Base-by-base conservation (phyloP, 2,329 filamentous ascomycete genomes). In the Lasiodiplodia citricola region DNA sequence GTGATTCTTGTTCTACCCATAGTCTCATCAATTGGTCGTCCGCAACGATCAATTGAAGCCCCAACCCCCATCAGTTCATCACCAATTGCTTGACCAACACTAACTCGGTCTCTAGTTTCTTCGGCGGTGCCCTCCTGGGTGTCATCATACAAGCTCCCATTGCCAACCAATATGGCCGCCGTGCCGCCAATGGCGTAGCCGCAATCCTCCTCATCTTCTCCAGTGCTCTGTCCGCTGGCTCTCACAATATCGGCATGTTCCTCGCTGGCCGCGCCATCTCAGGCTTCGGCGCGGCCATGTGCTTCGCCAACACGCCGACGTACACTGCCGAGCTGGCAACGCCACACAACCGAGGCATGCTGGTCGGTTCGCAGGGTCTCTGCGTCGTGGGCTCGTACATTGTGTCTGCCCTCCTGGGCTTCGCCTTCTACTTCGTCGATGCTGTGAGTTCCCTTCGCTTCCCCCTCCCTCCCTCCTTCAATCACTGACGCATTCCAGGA, bases 331-430 rank as follows among this genome's bases (percentile, higher is more conserved):
- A 70, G 57, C 60, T 70, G 14, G 51, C 68, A 4, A 65, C 68
- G 23, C 63, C 68, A 28, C 68, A 69, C 54, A 60, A 54, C 16
- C 38, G 68, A 23, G 68, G 68, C 18, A 60, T 66, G 68, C 68
- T 69, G 7, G 62, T 67, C 47, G 68, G 68, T 10, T 56, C 41
- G 69, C 90, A 93, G 70, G 87, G 91, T 14, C 81, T 96, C 28
- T 92, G 94, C 73, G 89, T 96, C 69, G 91, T 96, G 5, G 86
- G 94, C 37, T 93, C 93, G 1, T 96, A 96, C 77, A 77, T 94
- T 5, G 82, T 92, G 8, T 93, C 93, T 2, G 95, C 91, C 89
- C 79, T 84, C 0, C 88, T 95, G 54, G 85, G 88, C n/a, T 31
- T 68, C 11, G 67, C 47, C 2, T 68, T 68, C 37, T 52, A 65